Percentiles rank a stretch among this genome's conserved stretches.
Conservation (phyloP, 1,139 yeast species). For the Blastobotrys arbuscula region DNA sequence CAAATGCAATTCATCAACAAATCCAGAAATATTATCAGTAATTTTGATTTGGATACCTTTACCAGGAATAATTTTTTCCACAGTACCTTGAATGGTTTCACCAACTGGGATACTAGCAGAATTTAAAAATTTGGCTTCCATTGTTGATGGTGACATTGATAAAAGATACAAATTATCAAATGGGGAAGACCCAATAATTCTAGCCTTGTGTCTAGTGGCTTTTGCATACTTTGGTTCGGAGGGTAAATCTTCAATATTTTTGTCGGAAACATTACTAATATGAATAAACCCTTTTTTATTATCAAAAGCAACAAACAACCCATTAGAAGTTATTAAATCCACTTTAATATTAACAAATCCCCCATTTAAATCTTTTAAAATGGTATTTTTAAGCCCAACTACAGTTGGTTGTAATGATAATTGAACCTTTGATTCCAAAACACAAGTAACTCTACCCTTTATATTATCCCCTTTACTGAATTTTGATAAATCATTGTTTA, state of each 20-base stretch:
- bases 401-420: conserved; percentile 62
- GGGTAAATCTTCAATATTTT: conserved; percentile 40
- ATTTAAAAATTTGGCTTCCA: conserved; percentile 61
- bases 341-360: conserved; percentile 54
- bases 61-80: conserved; percentile 59
- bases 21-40: conserved; percentile 63
- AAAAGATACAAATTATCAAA: conserved; percentile 63
- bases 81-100: conserved; percentile 49
- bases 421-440: conserved; percentile 50
- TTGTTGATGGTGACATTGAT: conserved; percentile 59
- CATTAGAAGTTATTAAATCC: conserved; percentile 43
- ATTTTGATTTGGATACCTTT: conserved; percentile 66
- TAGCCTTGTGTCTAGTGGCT: conserved; percentile 68
- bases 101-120: conserved; percentile 74
- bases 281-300: conserved; percentile 36
- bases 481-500: conserved; percentile 46
- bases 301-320: conserved; percentile 38
- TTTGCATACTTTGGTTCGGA: conserved; percentile 40
- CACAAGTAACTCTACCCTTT: conserved; percentile 66
- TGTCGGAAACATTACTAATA: conserved; percentile 59
- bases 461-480: conserved; percentile 61
- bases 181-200: conserved; percentile 64
- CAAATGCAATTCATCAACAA: conserved; percentile 70
- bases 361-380: conserved; percentile 39
- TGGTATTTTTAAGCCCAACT: conserved; percentile 25